phyloP scores from a whole-genome alignment of 1,139 yeast genomes.

The Sugiyamaella sp. region DNA sequence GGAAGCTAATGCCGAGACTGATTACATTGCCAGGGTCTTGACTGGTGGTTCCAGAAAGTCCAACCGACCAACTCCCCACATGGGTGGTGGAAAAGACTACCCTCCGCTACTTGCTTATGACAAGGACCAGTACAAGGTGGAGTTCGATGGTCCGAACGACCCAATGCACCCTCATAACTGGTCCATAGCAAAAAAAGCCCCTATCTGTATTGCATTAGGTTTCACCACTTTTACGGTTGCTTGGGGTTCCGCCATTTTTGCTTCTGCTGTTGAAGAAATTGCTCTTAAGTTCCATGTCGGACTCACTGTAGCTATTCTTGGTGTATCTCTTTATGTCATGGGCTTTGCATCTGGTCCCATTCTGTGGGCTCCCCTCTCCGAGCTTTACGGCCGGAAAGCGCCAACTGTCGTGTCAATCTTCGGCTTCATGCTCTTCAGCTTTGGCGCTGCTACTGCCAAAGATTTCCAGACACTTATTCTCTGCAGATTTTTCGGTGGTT shows the following conservation, averaged over 20 bases:
- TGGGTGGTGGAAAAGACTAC: slow-evolving; percentile 53
- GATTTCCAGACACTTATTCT: slow-evolving; percentile 72
- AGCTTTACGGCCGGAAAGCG: slow-evolving; percentile 67
- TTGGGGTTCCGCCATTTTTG: slow-evolving; percentile 51
- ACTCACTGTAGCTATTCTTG: slow-evolving; percentile 46
- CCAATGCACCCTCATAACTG: slow-evolving; percentile 56
- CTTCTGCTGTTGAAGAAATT: slow-evolving; percentile 43
- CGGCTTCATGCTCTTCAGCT: slow-evolving; percentile 61
- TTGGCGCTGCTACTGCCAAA: slow-evolving; percentile 73
- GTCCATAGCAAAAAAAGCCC: slow-evolving; percentile 45
- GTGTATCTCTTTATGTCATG: slow-evolving; percentile 70
- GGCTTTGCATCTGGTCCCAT: slow-evolving; percentile 87
- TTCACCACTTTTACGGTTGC: slow-evolving; percentile 46
- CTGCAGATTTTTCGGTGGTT: slow-evolving; percentile 75
- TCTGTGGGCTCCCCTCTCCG: slow-evolving; percentile 80
- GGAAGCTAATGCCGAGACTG: slow-evolving; percentile 20
- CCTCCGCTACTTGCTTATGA: slow-evolving; percentile 52
- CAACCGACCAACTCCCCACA: slow-evolving; percentile 27
- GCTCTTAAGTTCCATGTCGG: slow-evolving; percentile 38
- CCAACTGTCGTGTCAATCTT: slow-evolving; percentile 59
- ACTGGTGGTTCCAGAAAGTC: slow-evolving; percentile 26
- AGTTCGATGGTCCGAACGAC: slow-evolving; percentile 56
- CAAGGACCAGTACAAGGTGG: slow-evolving; percentile 52
- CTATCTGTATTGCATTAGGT: slow-evolving; percentile 42
- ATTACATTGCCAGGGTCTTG: slow-evolving; percentile 25